Percentiles rank a stretch among this genome's conserved stretches.
Evolutionary conservation across 495 filamentous ascomycete species (phyloP).

Genomic region (Neurospora sublineolata): DNA sequence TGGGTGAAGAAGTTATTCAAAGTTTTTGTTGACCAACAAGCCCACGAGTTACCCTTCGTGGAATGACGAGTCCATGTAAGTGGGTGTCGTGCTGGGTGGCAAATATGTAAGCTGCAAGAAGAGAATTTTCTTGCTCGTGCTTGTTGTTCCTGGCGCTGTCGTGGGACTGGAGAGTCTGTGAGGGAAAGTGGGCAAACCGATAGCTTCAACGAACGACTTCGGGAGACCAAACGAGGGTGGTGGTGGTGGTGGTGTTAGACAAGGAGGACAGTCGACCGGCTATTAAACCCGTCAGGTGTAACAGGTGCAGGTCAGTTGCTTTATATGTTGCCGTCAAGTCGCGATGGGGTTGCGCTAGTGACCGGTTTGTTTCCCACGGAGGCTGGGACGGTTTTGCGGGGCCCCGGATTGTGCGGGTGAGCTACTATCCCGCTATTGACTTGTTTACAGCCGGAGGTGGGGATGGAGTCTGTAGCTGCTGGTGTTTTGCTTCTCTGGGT

Average conservation of each 20-base stretch:
- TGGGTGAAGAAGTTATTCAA: conserved; percentile 5
- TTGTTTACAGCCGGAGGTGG: neutral
- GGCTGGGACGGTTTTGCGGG: neutral
- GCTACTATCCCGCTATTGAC: neutral
- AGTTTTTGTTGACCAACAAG: neutral
- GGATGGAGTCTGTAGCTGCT: neutral
- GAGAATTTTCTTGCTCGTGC: conserved; percentile 15
- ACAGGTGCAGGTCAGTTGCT: neutral
- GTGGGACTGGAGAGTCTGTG: neutral
- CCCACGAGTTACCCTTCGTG: conserved; percentile 3
- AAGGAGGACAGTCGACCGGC: neutral
- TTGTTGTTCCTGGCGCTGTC: neutral
- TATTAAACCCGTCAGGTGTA: neutral
- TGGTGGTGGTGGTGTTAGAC: neutral
- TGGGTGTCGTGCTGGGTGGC: conserved; percentile 16
- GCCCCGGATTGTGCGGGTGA: neutral
- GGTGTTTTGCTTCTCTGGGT: neutral
- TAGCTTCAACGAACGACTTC: neutral
- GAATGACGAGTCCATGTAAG: conserved; percentile 1
- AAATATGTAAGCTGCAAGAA: conserved; percentile 22
- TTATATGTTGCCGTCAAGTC: conserved; percentile 1
- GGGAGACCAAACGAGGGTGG: neutral
- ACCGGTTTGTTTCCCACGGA: neutral
- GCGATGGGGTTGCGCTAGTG: neutral
- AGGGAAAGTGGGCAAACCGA: neutral